Evolutionary conservation across 192 early-diverging fungal species (phyloP), one percentile per base, ranked within the genome.

Genomic region (Diversispora eburnea): DNA sequence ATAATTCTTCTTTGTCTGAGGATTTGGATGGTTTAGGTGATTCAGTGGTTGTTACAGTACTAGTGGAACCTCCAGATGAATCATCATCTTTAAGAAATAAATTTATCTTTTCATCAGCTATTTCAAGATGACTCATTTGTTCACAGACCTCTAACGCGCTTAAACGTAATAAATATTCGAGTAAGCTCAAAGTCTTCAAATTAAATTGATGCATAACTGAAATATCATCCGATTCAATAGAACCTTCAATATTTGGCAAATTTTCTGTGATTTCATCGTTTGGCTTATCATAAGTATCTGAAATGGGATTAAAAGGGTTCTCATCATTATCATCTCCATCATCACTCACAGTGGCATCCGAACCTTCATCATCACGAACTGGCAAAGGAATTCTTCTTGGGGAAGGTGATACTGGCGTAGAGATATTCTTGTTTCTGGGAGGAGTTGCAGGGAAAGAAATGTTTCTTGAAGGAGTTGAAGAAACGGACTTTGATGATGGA

Each of bases 31-130:
- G 2, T 51, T 2, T 51, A 12, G 49, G 9, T 12, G 49, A 13
- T 12, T 8, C 49, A 2, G 49, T 13, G 13, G 49, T 12, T 12
- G 49, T 13, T 12, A 13, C 13, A 6, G 51, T 19, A 54, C 22
- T 51, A 72, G 43, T 13, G n/a, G 72, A 67, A 52, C 49, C 51
- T 4, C 58, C 46, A 22, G 72, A 42, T 22, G 47, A 58, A 68
- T 75, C 68, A n/a, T 84, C 83, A 46, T 83, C 80, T 61, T 61
- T 56, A 45, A 89, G 55, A 59, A 85, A 93, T 57, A 89, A 71
- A 48, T 84, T 78, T 43, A 93, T 78, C 61, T 88, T 86, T 63
- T 91, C 91, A 77, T 93, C 91, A 6, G 84, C 76, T 4, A 88
- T 81, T 25, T 90, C 83, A 3, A 90, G 73, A 78, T 91, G 88